Evolutionary conservation across 495 filamentous ascomycete species (phyloP).

Genomic region (Friedmanniomyces simplex): DNA sequence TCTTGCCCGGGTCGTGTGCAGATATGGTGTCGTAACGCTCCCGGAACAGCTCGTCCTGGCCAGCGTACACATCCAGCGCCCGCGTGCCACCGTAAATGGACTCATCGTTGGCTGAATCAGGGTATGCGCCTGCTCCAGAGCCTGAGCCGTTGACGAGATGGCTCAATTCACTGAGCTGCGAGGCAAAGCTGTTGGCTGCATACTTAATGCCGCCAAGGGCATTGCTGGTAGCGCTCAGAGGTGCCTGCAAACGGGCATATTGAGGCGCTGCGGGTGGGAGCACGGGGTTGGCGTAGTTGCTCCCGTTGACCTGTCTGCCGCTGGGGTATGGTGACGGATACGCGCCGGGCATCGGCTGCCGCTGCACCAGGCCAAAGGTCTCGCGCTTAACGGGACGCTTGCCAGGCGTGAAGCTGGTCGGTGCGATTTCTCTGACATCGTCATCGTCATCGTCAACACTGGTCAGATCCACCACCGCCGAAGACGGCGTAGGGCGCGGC

Average conservation of each 20-base stretch:
- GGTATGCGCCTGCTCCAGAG: neutral
- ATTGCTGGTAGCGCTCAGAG: neutral
- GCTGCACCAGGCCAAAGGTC: neutral
- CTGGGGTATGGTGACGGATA: neutral
- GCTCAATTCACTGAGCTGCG: slow-evolving; percentile 4
- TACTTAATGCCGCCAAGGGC: slow-evolving; percentile 9
- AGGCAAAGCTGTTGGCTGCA: neutral
- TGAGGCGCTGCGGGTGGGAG: neutral
- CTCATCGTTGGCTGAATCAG: slow-evolving; percentile 6
- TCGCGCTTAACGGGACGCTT: neutral
- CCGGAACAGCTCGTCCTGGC: slow-evolving; percentile 13
- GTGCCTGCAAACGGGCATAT: neutral
- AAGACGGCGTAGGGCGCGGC: neutral
- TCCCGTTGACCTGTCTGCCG: neutral
- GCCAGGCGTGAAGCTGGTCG: slow-evolving; percentile 6
- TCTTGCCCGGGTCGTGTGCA: slow-evolving; percentile 16
- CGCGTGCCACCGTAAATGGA: slow-evolving; percentile 7
- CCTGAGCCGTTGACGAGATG: slow-evolving; percentile 12
- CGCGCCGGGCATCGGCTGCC: slow-evolving; percentile 13
- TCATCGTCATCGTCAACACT: slow-evolving; percentile 21
- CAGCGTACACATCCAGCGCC: slow-evolving; percentile 3
- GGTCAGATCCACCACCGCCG: slow-evolving; percentile 19
- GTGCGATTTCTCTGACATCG: slow-evolving; percentile 9
- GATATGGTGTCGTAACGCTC: slow-evolving; percentile 6
- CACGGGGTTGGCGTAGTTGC: too few species aligned